A percentile compares a stretch with the other conserved stretches of the same genome.
Evolutionary conservation across 106 monocot species (phyloP).

Genomic region (Dioscorea dumetorum): DNA sequence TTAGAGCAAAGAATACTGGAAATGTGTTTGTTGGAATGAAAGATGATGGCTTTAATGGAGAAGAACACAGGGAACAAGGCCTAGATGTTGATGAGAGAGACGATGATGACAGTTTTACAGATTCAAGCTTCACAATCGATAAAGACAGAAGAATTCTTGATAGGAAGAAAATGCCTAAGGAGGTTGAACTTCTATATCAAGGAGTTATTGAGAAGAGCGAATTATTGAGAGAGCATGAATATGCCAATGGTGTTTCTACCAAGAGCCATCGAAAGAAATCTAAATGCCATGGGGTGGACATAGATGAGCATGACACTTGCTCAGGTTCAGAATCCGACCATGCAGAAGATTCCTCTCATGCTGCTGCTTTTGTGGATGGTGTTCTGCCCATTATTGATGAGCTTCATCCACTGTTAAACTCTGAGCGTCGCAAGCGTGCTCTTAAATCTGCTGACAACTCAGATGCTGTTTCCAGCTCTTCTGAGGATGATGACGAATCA

Average conservation of each 20-base stretch:
- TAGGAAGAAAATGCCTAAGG: background rate
- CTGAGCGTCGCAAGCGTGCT: conserved; percentile 24
- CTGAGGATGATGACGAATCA: conserved; percentile 22
- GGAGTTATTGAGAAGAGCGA: conserved; percentile 11
- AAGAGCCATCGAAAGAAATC: conserved; percentile 4
- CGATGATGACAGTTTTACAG: background rate
- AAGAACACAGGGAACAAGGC: conserved; percentile 11
- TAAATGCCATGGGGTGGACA: conserved; percentile 14
- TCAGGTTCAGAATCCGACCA: conserved; percentile 47
- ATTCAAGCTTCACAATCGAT: conserved; percentile 9
- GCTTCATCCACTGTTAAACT: conserved; percentile 73
- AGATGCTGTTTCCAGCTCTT: conserved; percentile 25
- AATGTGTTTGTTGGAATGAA: conserved; percentile 4
- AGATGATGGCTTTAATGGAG: background rate
- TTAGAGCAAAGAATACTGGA: conserved; percentile 8
- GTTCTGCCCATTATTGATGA: conserved; percentile 72
- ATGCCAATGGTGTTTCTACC: no score
- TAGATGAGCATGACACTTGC: conserved; percentile 11
- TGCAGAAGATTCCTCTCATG: conserved; percentile 49
- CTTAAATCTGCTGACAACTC: conserved; percentile 23
- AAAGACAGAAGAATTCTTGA: conserved; percentile 1
- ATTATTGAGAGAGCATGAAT: conserved; percentile 3
- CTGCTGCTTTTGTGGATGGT: conserved; percentile 56
- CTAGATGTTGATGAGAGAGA: conserved; percentile 6
- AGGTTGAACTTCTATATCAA: background rate